Conservation (phyloP, 805 yeast genomes). For the Kodamaea restingae region DNA sequence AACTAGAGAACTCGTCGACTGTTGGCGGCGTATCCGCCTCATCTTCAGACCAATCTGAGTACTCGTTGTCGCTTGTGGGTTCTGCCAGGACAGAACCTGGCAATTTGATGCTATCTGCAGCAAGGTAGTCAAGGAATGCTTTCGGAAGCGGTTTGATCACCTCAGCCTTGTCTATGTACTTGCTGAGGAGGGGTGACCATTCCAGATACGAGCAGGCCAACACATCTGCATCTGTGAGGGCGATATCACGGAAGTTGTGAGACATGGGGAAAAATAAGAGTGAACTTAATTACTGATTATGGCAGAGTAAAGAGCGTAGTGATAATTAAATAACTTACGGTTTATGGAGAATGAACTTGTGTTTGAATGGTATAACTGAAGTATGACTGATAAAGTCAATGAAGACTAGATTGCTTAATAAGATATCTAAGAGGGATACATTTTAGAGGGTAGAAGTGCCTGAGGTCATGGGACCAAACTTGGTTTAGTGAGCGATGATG, state of each 20-base stretch:
- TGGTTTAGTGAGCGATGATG: too few species aligned
- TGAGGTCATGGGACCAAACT: too few species aligned
- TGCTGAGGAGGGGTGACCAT: constrained; percentile 29
- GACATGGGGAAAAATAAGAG: not conserved
- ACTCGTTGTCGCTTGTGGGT: constrained; percentile 55
- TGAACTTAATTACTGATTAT: not conserved
- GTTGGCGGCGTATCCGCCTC: constrained; percentile 23
- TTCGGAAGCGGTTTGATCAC: constrained; percentile 31
- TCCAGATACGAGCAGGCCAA: constrained; percentile 31
- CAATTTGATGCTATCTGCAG: constrained; percentile 63
- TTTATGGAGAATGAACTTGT: too few species aligned
- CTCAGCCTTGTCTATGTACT: constrained; percentile 18
- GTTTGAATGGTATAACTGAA: too few species aligned
- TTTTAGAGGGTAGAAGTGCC: too few species aligned
- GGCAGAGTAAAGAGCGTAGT: too few species aligned
- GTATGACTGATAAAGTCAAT: too few species aligned
- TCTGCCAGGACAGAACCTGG: constrained; percentile 1
- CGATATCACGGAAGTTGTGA: constrained; percentile 25
- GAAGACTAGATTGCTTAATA: too few species aligned
- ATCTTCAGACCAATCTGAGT: constrained; percentile 67
- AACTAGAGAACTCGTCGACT: constrained; percentile 47
- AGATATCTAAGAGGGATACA: too few species aligned
- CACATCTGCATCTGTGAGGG: constrained; percentile 24
- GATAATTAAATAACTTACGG: too few species aligned
- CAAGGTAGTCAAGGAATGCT: constrained; percentile 31